Base-by-base conservation (phyloP, 768 basidiomycete species). In the Epithele typhae region DNA sequence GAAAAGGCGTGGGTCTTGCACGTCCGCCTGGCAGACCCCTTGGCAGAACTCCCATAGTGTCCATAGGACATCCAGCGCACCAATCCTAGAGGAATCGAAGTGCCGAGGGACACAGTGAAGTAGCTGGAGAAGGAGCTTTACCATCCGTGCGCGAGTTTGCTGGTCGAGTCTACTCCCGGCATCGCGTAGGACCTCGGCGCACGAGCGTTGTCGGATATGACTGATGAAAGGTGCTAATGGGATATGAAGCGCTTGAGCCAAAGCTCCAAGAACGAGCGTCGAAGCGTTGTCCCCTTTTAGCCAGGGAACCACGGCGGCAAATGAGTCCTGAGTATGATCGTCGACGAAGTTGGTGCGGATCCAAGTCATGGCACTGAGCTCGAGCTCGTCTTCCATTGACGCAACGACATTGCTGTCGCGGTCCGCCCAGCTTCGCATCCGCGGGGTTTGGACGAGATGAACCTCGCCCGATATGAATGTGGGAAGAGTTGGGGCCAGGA, bases 21-120 rank as follows among this genome's bases (percentile, higher is more conserved):
- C 15, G 14, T 46, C 38, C 12, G 38, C 45, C 3, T 23, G 4
- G 23, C 27, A 33, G 4, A 39, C 45, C 5, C 45, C 45, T 2
- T 34, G 4, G 30, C 38, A 46, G 5, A 46, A n/a, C 32, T 46
- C 45, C 45, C 45, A 46, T 19, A 46, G 38, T 19, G 37, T 39
- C 45, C 45, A 46, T 2, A 46, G 23, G 10, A 46, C 38, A 30
- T 46, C 45, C 15, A 46, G 32, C 0, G 30, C 38, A 8, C 45
- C 45, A 1, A 40, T 17, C 21, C 23, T 30, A 4, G 30, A 15
- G 10, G 45, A 37, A 22, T 46, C 45, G 22, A 32, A 30, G 22
- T 46, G 22, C 3, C 38, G 38, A 9, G 45, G 45, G 32, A 40
- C n/a, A 19, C n/a, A 37, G 12, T 40, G 21, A 1, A 46, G 30